Conservation (phyloP, 2,329 filamentous ascomycete genomes). For the Botrytis sinoallii region DNA sequence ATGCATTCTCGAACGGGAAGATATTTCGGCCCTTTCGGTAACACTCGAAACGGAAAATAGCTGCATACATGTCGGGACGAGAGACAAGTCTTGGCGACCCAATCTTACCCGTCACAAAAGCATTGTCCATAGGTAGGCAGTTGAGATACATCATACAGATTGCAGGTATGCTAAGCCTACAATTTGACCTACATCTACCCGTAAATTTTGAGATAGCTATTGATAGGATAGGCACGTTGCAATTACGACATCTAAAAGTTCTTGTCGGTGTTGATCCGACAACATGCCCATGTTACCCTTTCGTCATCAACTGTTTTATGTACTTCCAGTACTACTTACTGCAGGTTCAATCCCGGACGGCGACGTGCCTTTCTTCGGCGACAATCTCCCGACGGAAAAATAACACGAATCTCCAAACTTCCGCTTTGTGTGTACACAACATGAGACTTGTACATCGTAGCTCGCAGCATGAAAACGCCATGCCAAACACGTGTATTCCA, state of each 20-base stretch:
- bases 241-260: neutral
- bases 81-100: neutral
- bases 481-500: neutral
- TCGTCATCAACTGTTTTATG: neutral
- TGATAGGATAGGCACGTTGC: neutral
- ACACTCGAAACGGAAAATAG: neutral
- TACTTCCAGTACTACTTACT: neutral
- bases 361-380: neutral
- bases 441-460: neutral
- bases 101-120: neutral
- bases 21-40: neutral
- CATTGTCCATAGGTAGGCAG: neutral
- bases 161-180: neutral
- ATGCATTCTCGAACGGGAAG: neutral
- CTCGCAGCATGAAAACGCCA: neutral
- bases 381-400: slow-evolving; percentile 6
- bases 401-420: neutral
- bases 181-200: neutral
- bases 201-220: too few species aligned
- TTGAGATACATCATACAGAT: neutral
- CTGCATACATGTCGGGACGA: slow-evolving; percentile 11
- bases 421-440: slow-evolving; percentile 2
- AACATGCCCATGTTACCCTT: neutral
- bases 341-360: slow-evolving; percentile 4
- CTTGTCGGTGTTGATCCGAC: neutral